Evolutionary conservation across 257 asterid species (phyloP).

Genomic region (Petunia secreta): DNA sequence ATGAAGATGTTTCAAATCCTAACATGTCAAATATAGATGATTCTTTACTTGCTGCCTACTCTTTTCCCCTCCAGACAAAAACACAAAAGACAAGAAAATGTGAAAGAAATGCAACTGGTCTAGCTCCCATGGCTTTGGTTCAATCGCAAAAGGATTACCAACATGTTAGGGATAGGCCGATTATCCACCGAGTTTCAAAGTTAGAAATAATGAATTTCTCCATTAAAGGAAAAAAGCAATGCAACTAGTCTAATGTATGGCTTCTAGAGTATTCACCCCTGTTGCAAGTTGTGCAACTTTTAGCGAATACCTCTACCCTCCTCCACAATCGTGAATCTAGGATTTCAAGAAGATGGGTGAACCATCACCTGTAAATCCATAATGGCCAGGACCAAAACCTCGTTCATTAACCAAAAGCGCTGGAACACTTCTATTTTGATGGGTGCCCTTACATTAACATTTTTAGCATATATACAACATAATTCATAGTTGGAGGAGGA

Average conservation of each 20-base stretch:
- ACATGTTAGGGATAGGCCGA: background rate
- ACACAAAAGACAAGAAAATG: background rate
- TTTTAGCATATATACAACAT: too few species aligned
- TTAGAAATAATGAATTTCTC: background rate
- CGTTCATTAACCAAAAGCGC: too few species aligned
- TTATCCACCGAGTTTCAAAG: conserved; percentile 10
- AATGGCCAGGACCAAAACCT: too few species aligned
- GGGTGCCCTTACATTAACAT: too few species aligned
- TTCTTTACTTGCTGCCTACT: background rate
- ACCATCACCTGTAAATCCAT: too few species aligned
- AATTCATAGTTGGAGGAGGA: too few species aligned
- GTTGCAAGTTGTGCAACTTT: background rate
- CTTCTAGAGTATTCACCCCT: background rate
- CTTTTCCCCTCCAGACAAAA: background rate
- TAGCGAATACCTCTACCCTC: background rate
- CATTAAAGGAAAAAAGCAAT: background rate
- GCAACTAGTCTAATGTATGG: background rate
- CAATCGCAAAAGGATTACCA: background rate
- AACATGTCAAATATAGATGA: background rate
- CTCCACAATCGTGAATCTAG: too few species aligned
- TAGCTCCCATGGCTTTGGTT: background rate
- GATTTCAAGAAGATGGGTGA: too few species aligned
- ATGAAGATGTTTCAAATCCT: background rate
- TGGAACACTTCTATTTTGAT: too few species aligned
- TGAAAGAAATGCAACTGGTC: background rate